Evolutionary conservation across 164 flowering plant species (phyloP), one percentile per base, ranked within the genome.

Genomic region (Tinospora cordifolia): DNA sequence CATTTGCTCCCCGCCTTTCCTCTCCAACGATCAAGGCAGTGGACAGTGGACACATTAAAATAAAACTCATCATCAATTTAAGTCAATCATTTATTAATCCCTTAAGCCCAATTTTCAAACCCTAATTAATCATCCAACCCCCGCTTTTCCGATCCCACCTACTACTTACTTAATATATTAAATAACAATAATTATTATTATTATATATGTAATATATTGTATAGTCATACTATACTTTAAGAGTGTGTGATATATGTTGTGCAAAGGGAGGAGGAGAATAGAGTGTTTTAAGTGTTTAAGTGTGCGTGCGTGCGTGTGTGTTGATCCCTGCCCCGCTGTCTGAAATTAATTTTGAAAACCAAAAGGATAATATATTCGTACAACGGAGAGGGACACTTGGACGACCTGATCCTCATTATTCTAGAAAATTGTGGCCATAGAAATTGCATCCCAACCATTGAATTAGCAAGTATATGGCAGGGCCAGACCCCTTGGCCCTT

Each of bases 361-460:
- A 59, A 39, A 17, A n/a, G n/a, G 22, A 34, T 34, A 26, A 65
- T 65, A 65, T 15, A 65, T n/a, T n/a, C n/a, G n/a, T n/a, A n/a
- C n/a, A 40, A 65, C n/a, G 40, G 47, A 65, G 47, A 65, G n/a
- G n/a, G n/a, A n/a, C 67, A 60, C 63, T 51, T 65, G 6, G 67
- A 65, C 67, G n/a, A n/a, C 67, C 40, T 65, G 40, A 38, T 49
- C 40, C 11, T 46, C 15, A 15, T 38, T 38, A 40, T 6, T 15
- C 7, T 39, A 38, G 46, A 65, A 65, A 65, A 10, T 21, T 65
- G 51, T 19, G 40, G 3, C 6, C 46, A 17, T 46, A 39, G 39
- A 39, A 22, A 36, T 5, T 65, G 47, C 6, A 65, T 65, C 67
- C 25, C n/a, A 36, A 34, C 59, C 41, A 63, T 34, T 40, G 47